Evolutionary conservation across 331 rosid species (phyloP).

Genomic region (Malus hybrid): DNA sequence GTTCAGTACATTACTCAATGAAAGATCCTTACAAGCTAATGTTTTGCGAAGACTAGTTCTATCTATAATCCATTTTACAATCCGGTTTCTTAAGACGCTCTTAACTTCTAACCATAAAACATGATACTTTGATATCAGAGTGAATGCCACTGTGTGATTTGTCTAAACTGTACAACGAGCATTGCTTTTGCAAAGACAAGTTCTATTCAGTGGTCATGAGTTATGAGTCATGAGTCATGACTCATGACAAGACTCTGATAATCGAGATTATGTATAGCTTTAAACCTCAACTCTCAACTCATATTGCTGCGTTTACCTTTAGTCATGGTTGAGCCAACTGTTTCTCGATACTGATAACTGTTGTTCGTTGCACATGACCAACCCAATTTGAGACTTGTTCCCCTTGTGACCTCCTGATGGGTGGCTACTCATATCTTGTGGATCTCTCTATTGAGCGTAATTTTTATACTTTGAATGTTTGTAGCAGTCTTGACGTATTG

Average conservation of each 20-base stretch:
- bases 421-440: not conserved
- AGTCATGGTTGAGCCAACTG: not conserved
- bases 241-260: not conserved
- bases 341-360: not conserved
- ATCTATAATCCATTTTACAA: not conserved
- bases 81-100: not conserved
- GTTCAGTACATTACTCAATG: not conserved
- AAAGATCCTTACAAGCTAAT: not conserved
- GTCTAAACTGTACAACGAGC: not conserved
- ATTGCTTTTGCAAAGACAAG: not conserved
- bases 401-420: not conserved
- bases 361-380: not conserved
- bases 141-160: not conserved
- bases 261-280: not conserved
- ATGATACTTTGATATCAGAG: not conserved
- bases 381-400: not conserved
- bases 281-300: not conserved
- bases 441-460: not conserved
- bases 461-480: not conserved
- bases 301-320: not conserved
- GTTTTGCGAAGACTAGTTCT: not conserved
- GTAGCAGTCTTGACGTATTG: not conserved
- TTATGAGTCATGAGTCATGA: not conserved
- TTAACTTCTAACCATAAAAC: not conserved
- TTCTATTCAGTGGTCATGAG: not conserved